Base-by-base conservation (phyloP, 331 rosid genomes). In the Telfairia occidentalis region DNA sequence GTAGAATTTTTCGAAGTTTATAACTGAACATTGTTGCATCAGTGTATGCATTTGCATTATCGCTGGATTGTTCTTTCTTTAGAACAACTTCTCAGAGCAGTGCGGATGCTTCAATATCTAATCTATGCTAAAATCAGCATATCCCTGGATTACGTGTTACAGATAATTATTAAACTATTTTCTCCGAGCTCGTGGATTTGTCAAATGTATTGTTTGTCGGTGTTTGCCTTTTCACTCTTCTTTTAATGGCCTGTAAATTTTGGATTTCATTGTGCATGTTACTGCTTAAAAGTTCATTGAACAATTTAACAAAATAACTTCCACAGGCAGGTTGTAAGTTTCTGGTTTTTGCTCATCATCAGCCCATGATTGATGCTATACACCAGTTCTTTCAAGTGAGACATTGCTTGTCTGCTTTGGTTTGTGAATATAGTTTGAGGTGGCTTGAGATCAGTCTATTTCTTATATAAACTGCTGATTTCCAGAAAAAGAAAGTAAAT, bases 321-420 rank as follows among this genome's bases (percentile, higher is more conserved):
- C 77, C 82, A 82, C 87, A 94, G 97, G 98, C 96, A 78, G 96
- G 96, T 79, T 91, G 96, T 86, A 94, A 94, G 89, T 94, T 94
- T 84, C 92, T 94, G 67, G 86, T 94, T 78, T 94, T 94, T 86
- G 98, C 98, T 49, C 92, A 91, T 75, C 98, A 91, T 86, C 96
- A 81, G 74, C 82, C 97, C 77, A 89, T 94, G 98, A 75, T 94
- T 67, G 97, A 89, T 59, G 82, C 97, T 18, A 86, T 91, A 80
- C 80, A 94, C 70, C 87, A 91, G 82, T 94, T 88, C 82, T 92
- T 94, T 87, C 83, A 84, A 73, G 97, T 90, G 85, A 91, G 97
- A 18, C 75, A 55, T 12, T 52, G 16, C 5, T 32, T 74, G 26
- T 29, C 34, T 70, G 37, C 35, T 43, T 45, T 11, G 19, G 34